Evolutionary conservation across 441 rosid genomes (phyloP), one percentile per base, ranked within the genome.

Genomic region (Pelargonium citronellum): DNA sequence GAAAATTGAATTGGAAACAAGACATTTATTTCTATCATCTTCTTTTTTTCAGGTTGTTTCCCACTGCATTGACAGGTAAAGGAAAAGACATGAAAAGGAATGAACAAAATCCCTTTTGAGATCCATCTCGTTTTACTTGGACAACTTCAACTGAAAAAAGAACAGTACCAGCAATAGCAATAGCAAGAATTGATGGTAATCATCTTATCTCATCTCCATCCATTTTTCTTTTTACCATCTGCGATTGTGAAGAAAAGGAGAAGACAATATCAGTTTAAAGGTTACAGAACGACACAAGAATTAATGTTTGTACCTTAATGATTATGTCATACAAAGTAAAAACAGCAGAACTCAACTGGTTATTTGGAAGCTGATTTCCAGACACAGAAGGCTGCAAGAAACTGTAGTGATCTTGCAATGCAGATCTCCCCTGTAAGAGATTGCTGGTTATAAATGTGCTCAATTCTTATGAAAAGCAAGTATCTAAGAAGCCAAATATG

Each of bases 341-440:
- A 68, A 19, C 39, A 62, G 27, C 51, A 41, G 30, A 64, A 76
- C 90, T 83, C 68, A 85, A 90, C 95, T 85, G 89, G 81, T 84
- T 79, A 68, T 77, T 77, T 70, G 81, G 86, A 68, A 81, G 60
- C 69, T 81, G 80, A 79, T 78, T 83, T 77, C 84, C 86, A 64
- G 86, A 73, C 30, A 66, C 71, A n/a, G 84, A 69, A 77, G 87
- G 76, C 73, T 83, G 89, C 13, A 71, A 69, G 79, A 81, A 84
- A 66, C 85, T 84, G 79, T 76, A 83, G 13, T 77, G 87, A 1
- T 78, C 89, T 79, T 82, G 89, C 27, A 81, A 87, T 67, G 83
- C 73, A 77, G 90, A 69, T 79, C 83, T 84, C 41, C 85, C 87
- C 93, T 89, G 87, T 57, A 73, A 81, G 30, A 72, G 61, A 3